Percentiles rank a stretch among this genome's conserved stretches.
phyloP scores from a whole-genome alignment of 768 basidiomycete genomes.

The Glaciozyma martinii region DNA sequence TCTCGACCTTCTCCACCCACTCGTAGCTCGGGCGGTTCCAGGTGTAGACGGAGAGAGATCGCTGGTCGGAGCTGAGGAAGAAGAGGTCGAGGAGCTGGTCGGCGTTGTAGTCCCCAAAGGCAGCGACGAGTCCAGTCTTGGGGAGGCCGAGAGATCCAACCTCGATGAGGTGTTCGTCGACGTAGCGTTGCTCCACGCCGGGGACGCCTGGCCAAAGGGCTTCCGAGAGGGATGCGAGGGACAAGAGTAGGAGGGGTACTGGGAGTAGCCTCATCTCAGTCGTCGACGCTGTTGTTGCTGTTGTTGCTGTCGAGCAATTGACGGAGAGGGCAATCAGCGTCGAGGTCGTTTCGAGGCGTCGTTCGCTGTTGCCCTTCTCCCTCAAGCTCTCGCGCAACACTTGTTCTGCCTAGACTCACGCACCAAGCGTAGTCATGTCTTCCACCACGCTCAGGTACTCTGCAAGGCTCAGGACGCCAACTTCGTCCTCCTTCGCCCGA shows the following conservation, averaged over 20 bases:
- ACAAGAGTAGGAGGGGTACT: no score
- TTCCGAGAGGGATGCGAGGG: no score
- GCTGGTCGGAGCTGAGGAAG: slow-evolving; percentile 63
- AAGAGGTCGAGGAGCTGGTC: slow-evolving; percentile 89
- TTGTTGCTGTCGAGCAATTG: no score
- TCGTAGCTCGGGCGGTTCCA: slow-evolving; percentile 66
- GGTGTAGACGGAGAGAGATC: slow-evolving; percentile 61
- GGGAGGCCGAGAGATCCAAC: slow-evolving; percentile 72
- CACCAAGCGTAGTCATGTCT: no score
- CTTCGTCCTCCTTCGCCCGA: background rate
- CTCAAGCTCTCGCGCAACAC: no score
- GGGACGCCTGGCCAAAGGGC: no score
- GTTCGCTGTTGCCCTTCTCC: no score
- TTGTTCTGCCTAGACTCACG: no score
- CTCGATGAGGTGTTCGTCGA: slow-evolving; percentile 65
- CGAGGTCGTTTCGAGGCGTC: no score
- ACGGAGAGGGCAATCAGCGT: no score
- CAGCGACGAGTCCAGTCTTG: slow-evolving; percentile 60
- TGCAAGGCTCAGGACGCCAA: background rate
- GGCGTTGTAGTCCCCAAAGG: slow-evolving; percentile 91
- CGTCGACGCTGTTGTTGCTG: no score
- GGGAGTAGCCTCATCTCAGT: no score
- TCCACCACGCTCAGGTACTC: background rate
- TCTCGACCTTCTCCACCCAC: slow-evolving; percentile 41
- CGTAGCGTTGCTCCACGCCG: slow-evolving; percentile 52